These are phyloP conservation scores for Tephrocybe sp. DNA, from an alignment of 768 basidiomycete genomes.

Conservation along the genomic window DNA sequence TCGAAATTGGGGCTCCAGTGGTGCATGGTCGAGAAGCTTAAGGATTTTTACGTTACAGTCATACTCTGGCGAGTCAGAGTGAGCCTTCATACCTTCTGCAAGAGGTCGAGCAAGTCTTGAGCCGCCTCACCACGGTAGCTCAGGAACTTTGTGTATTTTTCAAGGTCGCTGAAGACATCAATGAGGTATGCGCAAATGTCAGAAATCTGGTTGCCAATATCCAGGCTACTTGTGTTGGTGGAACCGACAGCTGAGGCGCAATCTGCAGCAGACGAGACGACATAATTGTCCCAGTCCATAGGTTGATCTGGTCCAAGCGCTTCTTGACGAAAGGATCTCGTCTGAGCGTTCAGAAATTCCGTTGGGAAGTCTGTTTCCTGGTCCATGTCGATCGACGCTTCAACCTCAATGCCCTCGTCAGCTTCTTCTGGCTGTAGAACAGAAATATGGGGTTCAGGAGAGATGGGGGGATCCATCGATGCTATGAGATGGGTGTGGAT, in stretches of 20 bases:
- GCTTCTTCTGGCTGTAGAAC: neutral
- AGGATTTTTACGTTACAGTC: neutral
- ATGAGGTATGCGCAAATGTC: neutral
- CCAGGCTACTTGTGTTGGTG: neutral
- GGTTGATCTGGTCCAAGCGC: neutral
- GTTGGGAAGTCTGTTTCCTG: neutral
- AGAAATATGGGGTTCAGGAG: neutral
- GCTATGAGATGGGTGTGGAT: too few species aligned
- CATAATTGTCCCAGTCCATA: neutral
- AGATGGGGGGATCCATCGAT: neutral
- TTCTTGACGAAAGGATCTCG: neutral
- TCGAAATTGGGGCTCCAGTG: constrained; percentile 9
- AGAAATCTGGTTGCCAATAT: neutral
- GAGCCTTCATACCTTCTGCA: neutral
- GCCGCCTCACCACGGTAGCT: constrained; percentile 4
- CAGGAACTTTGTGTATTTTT: neutral
- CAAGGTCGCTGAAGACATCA: neutral
- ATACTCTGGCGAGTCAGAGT: neutral
- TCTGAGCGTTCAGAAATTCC: neutral
- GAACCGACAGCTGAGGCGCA: neutral
- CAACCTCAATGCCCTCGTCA: neutral
- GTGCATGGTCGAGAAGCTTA: constrained; percentile 19
- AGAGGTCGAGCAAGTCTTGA: constrained; percentile 6
- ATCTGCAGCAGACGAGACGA: neutral
- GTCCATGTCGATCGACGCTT: neutral